Evolutionary conservation across 345 rosid genomes (phyloP), one percentile per base, ranked within the genome.

Genomic region (Limnanthes douglasii): DNA sequence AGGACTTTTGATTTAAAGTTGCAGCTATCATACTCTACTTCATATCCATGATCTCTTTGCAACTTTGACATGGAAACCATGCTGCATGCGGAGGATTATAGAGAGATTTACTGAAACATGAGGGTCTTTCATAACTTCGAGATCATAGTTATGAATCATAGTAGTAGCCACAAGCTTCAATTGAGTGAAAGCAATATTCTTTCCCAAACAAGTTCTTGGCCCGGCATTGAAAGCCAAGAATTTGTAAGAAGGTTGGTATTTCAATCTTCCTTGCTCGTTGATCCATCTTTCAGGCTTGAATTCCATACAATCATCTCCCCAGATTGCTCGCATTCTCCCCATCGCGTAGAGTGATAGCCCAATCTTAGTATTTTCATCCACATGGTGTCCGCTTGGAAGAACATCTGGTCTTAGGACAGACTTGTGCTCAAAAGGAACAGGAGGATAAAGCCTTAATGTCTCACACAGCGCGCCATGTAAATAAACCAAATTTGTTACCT

Each of bases 201-300:
- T 66, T 10, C 73, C 73, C 0, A 66, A 3, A 33, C 70, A 66
- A 28, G 61, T 55, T 29, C 65, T 59, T 0, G 73, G 73, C 15
- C 70, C 70, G 0, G 65, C 75, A 47, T 53, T 60, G 39, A 70
- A 70, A 2, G 70, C 51, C 1, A 49, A 16, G 37, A 70, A 70
- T 54, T 66, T 62, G 48, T 52, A 56, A 0, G 70, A 59, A 2
- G 73, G 70, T 15, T 29, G 8, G 11, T 6, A 19, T 20, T 30
- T 50, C 19, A 43, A 27, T 11, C 34, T 33, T 43, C 50, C 62
- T 10, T n/a, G 10, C 5, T 20, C 26, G 12, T 30, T 32, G 27
- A 57, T 41, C 53, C 63, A 51, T 14, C 53, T 51, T 6, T 57
- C 53, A 0, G 53, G 63, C 40, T 44, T 57, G 19, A 57, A 57